A percentile compares a stretch with the other conserved stretches of the same genome.
These are phyloP conservation scores for Vaccinium macrocarpon DNA, from an alignment of 148 eudicot species.

Conservation along the genomic window DNA sequence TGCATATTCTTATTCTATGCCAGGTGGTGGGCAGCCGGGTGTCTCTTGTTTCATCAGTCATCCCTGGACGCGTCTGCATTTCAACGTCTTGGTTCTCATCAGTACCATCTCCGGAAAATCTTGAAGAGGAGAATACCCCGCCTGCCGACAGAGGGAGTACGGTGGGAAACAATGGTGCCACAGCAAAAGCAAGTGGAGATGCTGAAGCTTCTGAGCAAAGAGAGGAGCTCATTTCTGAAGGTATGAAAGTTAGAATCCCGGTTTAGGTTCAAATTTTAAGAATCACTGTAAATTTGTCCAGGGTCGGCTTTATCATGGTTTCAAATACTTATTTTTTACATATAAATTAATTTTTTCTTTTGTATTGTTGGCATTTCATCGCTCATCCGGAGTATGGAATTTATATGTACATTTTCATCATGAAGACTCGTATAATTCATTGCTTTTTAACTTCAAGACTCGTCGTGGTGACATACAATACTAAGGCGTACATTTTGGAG, in stretches of 20 bases:
- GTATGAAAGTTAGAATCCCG: conserved; percentile 20
- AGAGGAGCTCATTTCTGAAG: conserved; percentile 31
- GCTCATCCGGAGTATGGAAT: too few species aligned
- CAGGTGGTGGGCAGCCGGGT: conserved; percentile 36
- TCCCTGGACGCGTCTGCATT: conserved; percentile 27
- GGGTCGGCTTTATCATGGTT: too few species aligned
- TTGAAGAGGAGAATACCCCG: conserved; percentile 37
- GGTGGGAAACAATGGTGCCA: conserved; percentile 31
- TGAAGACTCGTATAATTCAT: too few species aligned
- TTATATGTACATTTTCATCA: too few species aligned
- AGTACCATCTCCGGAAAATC: conserved; percentile 55
- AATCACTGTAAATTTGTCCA: too few species aligned
- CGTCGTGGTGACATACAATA: too few species aligned
- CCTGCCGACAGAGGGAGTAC: conserved; percentile 27
- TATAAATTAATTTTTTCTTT: too few species aligned
- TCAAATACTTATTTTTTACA: too few species aligned
- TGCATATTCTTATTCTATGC: conserved; percentile 7
- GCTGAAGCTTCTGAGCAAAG: conserved; percentile 21
- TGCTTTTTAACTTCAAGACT: too few species aligned
- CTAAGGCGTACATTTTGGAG: too few species aligned
- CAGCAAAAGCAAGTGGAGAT: conserved; percentile 20
- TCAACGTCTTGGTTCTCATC: conserved; percentile 61
- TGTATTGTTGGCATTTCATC: too few species aligned
- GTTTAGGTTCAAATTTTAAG: too few species aligned
- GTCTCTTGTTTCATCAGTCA: conserved; percentile 37